These are phyloP conservation scores for Amauroascus verrucosus DNA, from an alignment of 2,329 filamentous ascomycete genomes.

Conservation along the genomic window DNA sequence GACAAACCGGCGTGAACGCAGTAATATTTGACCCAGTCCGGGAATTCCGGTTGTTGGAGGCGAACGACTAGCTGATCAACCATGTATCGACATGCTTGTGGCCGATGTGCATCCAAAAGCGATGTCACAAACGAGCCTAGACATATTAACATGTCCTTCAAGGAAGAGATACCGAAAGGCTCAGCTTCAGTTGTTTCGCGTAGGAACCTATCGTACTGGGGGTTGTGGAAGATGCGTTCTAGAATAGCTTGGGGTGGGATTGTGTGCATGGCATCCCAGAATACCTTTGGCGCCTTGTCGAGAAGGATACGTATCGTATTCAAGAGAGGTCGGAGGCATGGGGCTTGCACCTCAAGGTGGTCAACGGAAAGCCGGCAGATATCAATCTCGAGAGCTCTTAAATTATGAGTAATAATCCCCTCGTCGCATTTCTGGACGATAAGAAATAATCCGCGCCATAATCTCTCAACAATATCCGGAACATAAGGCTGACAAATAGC, in stretches of 20 bases:
- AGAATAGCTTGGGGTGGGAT: conserved; percentile 70
- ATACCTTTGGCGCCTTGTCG: conserved; percentile 63
- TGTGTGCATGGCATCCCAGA: conserved; percentile 80
- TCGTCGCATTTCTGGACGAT: conserved; percentile 66
- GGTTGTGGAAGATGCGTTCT: conserved; percentile 72
- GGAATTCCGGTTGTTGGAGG: conserved; percentile 34
- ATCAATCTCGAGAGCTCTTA: conserved; percentile 69
- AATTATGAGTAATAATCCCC: conserved; percentile 62
- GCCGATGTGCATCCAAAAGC: conserved; percentile 62
- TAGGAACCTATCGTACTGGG: conserved; percentile 49
- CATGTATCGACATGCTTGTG: conserved; percentile 70
- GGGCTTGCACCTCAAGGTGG: conserved; percentile 54
- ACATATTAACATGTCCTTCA: conserved; percentile 63
- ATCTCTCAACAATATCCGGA: conserved; percentile 51
- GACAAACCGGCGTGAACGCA: conserved; percentile 39
- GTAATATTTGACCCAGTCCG: conserved; percentile 35
- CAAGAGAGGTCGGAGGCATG: conserved; percentile 58
- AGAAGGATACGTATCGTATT: conserved; percentile 61
- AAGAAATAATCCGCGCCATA: conserved; percentile 68
- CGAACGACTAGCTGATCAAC: conserved; percentile 62
- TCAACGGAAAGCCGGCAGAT: conserved; percentile 51
- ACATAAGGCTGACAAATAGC: conserved; percentile 48
- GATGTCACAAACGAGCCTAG: conserved; percentile 67
- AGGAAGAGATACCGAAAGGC: conserved; percentile 44
- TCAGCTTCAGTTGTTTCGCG: conserved; percentile 46